Evolutionary conservation across 2,329 filamentous ascomycete species (phyloP).

Genomic region (Ustilaginoidea virens): DNA sequence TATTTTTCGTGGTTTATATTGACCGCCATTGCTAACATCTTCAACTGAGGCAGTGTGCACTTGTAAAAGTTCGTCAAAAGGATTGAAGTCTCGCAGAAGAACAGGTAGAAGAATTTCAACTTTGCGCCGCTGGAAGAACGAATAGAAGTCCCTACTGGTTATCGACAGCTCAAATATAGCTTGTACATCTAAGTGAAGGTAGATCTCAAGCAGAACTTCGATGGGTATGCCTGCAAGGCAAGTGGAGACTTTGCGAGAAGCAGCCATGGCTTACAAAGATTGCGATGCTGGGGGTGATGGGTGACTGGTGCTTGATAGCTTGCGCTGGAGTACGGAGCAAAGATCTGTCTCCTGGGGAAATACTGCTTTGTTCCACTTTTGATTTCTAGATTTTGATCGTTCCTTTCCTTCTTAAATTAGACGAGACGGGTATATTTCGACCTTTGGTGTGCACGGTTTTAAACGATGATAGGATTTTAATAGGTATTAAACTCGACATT

Average conservation of each 20-base stretch:
- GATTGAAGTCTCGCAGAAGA: slow-evolving; percentile 26
- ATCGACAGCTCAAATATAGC: slow-evolving; percentile 24
- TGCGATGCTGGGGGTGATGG: too few species aligned
- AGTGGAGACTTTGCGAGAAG: slow-evolving; percentile 4
- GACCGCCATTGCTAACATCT: slow-evolving; percentile 18
- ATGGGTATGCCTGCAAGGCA: slow-evolving; percentile 21
- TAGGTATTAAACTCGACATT: slow-evolving; percentile 1
- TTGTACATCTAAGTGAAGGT: slow-evolving; percentile 25
- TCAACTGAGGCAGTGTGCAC: slow-evolving; percentile 26
- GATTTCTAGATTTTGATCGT: too few species aligned
- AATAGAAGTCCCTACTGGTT: slow-evolving; percentile 20
- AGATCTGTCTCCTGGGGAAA: too few species aligned
- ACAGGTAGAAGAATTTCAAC: slow-evolving; percentile 25
- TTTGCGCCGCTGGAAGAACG: slow-evolving; percentile 26
- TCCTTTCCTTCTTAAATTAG: too few species aligned
- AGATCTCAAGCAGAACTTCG: slow-evolving; percentile 33
- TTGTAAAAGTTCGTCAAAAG: slow-evolving; percentile 29
- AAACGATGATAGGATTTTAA: too few species aligned
- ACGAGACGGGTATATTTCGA: too few species aligned
- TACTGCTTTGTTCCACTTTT: too few species aligned
- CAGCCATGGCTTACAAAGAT: slow-evolving; percentile 7
- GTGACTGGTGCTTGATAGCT: too few species aligned
- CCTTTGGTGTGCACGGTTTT: too few species aligned
- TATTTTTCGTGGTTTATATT: slow-evolving; percentile 23
- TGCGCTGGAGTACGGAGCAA: too few species aligned